Base-by-base conservation (phyloP, 805 yeast genomes). In the Candida pseudofarinosa region DNA sequence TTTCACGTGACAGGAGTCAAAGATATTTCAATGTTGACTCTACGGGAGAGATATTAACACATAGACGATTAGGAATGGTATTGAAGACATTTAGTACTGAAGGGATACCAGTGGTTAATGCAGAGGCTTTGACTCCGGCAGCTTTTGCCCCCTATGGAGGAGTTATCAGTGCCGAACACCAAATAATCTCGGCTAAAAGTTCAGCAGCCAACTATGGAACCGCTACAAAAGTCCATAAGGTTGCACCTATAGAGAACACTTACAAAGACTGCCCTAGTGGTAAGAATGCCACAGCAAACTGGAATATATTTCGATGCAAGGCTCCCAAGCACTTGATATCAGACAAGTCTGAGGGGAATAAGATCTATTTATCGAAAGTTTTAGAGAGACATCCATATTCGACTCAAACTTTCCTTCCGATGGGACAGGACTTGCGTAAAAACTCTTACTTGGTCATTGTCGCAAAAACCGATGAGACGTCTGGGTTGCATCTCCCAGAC, bases 171-270 rank as follows among this genome's bases (percentile, higher is more conserved):
- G 86, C 95, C 3, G 78, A 77, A 46, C 85, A 88, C 53, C 95
- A 87, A 60, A 69, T 86, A 20, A 56, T 63, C 31, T 56, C 74
- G 1, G 72, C 39, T 15, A 56, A 61, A 32, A 59, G 73, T 26
- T 58, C 75, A 4, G 64, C 75, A 16, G 97, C 97, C 3, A 90
- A 90, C 63, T 89, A 90, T 56, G 97, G 97, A n/a, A 90, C 97
- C 1, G 97, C 97, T 1, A 69, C 77, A 4, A 90, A 90, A 54
- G 60, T 88, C 37, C 79, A 77, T 48, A 74, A 82, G 47, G 93
- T 89, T 3, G 81, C 93, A 1, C 83, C 88, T 2, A 70, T 85
- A 3, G 63, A 62, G 3, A 83, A 83, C 58, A 63, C 70, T 37
- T 86, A 73, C 51, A 44, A 47, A 3, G 20, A 62, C 3, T 73